Percentiles rank a stretch among this genome's conserved stretches.
phyloP scores from a whole-genome alignment of 1,284 basidiomycete genomes.

The Melampsora americana region DNA sequence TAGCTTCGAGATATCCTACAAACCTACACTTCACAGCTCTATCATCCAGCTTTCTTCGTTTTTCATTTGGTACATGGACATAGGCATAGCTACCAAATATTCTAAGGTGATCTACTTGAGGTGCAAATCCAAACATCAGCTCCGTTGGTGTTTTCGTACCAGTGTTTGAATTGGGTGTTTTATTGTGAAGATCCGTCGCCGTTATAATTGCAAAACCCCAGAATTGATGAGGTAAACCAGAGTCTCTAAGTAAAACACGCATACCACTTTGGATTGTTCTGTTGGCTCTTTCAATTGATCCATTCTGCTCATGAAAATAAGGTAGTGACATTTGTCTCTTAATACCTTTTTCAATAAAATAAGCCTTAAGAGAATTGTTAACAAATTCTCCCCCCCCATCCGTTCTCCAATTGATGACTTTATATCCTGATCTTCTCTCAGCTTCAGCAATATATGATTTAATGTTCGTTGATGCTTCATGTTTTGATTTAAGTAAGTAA shows the following conservation, averaged over 20 bases:
- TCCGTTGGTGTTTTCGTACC: too few relatives aligned
- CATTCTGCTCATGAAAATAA: constrained; percentile 5
- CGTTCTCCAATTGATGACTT: neutral
- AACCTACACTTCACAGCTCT: neutral
- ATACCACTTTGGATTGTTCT: constrained; percentile 2
- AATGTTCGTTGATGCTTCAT: neutral
- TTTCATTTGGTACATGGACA: neutral
- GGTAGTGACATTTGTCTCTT: neutral
- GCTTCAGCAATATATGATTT: neutral
- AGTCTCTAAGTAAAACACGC: neutral
- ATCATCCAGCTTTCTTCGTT: neutral
- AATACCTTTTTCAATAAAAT: neutral
- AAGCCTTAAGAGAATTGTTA: neutral
- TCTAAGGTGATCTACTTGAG: neutral
- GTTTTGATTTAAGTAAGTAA: neutral
- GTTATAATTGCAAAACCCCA: too few relatives aligned
- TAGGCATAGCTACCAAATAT: neutral
- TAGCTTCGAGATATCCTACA: neutral
- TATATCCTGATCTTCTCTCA: neutral
- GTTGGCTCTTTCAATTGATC: constrained; percentile 2
- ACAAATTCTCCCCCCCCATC: too few relatives aligned
- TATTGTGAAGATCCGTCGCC: too few relatives aligned
- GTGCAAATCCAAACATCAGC: too few relatives aligned
- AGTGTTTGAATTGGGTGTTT: too few relatives aligned
- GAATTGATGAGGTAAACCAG: neutral